A percentile compares a stretch with the other conserved stretches of the same genome.
phyloP scores from a whole-genome alignment of 768 basidiomycete species.

The Hericium rajendrae region DNA sequence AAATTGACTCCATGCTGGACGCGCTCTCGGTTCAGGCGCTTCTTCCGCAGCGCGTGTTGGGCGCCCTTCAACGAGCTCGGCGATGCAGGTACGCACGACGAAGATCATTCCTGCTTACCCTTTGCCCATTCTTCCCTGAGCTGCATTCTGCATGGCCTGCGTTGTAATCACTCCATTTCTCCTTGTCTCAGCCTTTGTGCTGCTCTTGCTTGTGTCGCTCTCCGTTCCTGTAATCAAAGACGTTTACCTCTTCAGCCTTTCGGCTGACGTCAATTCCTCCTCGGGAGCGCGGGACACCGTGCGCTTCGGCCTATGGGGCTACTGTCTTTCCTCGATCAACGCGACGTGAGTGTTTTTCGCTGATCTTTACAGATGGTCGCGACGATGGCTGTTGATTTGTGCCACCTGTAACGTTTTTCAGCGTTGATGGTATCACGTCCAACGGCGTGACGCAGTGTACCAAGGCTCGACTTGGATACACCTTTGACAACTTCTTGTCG shows the following conservation, averaged over 20 bases:
- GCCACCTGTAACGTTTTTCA: constrained; percentile 13
- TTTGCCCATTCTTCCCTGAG: too few species aligned
- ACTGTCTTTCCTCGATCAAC: constrained; percentile 40
- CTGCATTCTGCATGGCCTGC: too few species aligned
- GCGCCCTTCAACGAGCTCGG: constrained; percentile 3
- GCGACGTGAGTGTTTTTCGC: constrained; percentile 27
- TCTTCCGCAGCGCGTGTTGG: not conserved
- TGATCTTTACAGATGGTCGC: not conserved
- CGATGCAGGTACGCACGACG: not conserved
- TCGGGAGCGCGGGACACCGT: constrained; percentile 29
- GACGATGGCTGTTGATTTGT: too few species aligned
- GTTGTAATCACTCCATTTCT: constrained; percentile 31
- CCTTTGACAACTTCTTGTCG: constrained; percentile 40
- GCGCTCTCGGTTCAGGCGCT: too few species aligned
- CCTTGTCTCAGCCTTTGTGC: constrained; percentile 43
- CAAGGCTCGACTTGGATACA: constrained; percentile 40
- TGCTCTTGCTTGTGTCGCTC: constrained; percentile 53
- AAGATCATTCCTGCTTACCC: too few species aligned
- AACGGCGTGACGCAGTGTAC: constrained; percentile 36
- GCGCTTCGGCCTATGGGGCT: constrained; percentile 56
- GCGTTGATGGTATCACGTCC: constrained; percentile 33
- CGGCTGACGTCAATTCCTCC: constrained; percentile 24
- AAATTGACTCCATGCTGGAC: too few species aligned
- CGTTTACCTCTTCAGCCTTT: constrained; percentile 46
- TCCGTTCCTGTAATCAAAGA: constrained; percentile 48